Evolutionary conservation across 352 stramenopile genomes (phyloP), one percentile per base, ranked within the genome.

Genomic region (Globisporangium camurandrum): DNA sequence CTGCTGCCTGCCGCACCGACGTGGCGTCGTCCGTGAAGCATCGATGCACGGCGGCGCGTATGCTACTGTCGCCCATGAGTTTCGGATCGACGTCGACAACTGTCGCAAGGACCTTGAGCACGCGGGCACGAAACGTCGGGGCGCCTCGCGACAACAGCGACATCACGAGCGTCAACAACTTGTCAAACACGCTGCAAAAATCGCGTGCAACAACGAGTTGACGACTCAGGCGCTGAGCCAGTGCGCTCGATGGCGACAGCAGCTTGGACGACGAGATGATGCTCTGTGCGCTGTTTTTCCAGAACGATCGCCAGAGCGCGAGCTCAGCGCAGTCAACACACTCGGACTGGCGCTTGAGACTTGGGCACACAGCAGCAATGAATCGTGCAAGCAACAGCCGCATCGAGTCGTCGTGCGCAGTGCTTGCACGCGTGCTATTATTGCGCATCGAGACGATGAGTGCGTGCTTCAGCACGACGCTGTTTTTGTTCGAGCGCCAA

Each of bases 71-170:
- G 36, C 69, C 68, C 84, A 95, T 95, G 14, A 95, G 53, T 67
- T 88, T 84, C 0, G 81, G 84, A 47, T 95, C 84, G 5, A 90
- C 75, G 33, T 93, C 79, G 11, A 95, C 77, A 51, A 95, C 88
- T 16, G 62, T 67, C 39, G 64, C 68, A 14, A 95, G 44, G 20
- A 69, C 78, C 56, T 87, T 92, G 62, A 95, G 75, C 17, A 95
- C 81, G 46, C 77, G 62, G 7, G 82, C 71, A 61, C 78, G 71
- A 20, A 93, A 84, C 27, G 59, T 87, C 11, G 82, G 67, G 37
- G 84, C 69, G 31, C 76, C 81, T 36, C 76, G 74, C 1, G 78
- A 84, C 9, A 95, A 46, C n/a, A 93, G 53, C 30, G 64, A 65
- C 76, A 95, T 88, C 12, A 95, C 46, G 44, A 91, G 76, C 28